Conservation (phyloP, 73 alveolate species). For the Symbiodinium natans region DNA sequence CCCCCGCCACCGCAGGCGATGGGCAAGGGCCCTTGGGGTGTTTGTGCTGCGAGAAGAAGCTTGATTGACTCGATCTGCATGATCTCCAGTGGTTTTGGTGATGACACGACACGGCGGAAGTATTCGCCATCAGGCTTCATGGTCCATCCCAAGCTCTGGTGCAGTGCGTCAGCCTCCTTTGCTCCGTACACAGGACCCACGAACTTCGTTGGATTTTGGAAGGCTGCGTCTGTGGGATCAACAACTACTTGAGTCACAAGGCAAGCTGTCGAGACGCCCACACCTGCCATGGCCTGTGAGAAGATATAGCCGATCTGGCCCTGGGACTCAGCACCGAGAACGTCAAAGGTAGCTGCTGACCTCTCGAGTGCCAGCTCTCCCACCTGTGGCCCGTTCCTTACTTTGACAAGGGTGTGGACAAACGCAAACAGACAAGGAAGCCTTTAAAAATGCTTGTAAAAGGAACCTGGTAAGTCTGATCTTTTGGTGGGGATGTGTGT, state of each 20-base stretch:
- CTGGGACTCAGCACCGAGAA: background rate
- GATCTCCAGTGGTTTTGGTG: background rate
- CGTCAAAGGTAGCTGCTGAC: background rate
- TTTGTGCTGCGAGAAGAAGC: background rate
- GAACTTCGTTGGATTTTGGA: background rate
- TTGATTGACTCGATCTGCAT: background rate
- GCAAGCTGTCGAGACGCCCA: background rate
- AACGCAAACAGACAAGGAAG: background rate
- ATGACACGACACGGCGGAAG: conserved; percentile 3
- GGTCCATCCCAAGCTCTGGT: background rate
- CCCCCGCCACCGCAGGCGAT: background rate
- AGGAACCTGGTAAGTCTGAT: background rate
- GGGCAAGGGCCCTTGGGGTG: background rate
- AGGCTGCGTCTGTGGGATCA: background rate
- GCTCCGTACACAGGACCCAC: background rate
- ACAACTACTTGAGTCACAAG: background rate
- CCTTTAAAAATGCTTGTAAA: background rate
- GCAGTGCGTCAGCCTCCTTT: background rate
- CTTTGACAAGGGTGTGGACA: background rate
- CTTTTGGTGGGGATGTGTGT: background rate
- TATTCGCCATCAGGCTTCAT: background rate
- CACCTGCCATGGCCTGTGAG: background rate
- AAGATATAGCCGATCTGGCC: background rate
- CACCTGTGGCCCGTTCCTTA: background rate
- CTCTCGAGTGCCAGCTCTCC: background rate